A percentile compares a stretch with the other conserved stretches of the same genome.
phyloP scores from a whole-genome alignment of 371 early-diverging fungal genomes.

The Mucor saturninus region DNA sequence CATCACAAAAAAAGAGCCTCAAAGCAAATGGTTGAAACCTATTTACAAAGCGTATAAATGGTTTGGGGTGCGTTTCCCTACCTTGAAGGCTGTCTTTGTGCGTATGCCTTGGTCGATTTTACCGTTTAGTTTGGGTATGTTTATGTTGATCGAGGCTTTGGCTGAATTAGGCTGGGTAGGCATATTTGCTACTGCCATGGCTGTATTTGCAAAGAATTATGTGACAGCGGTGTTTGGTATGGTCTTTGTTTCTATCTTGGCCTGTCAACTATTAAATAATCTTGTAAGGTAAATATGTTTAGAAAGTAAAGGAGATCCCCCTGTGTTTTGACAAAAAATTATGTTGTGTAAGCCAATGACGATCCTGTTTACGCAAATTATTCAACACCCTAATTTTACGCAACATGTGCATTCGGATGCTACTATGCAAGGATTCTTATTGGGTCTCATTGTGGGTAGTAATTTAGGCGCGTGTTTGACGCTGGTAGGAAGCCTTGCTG shows the following conservation, averaged over 20 bases:
- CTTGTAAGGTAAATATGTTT: constrained; percentile 31
- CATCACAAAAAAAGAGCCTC: neutral
- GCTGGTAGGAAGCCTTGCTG: constrained; percentile 77
- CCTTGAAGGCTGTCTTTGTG: constrained; percentile 51
- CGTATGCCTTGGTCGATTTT: constrained; percentile 80
- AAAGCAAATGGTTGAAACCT: neutral
- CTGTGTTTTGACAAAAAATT: neutral
- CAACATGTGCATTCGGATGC: constrained; percentile 30
- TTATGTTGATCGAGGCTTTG: constrained; percentile 77
- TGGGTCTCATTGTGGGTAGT: constrained; percentile 77
- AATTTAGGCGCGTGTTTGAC: constrained; percentile 84
- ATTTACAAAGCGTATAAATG: constrained; percentile 4
- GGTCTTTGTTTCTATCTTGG: constrained; percentile 65
- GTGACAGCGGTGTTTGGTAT: constrained; percentile 67
- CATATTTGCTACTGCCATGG: constrained; percentile 65
- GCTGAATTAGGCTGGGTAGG: constrained; percentile 71
- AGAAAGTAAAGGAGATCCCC: neutral
- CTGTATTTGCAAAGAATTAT: constrained; percentile 58
- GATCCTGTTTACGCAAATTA: constrained; percentile 75
- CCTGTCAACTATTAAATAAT: constrained; percentile 82
- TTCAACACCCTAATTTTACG: constrained; percentile 69
- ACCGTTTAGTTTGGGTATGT: constrained; percentile 85
- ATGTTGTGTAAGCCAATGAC: constrained; percentile 65
- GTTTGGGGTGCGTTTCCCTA: constrained; percentile 41
- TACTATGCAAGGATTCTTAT: constrained; percentile 63